Conservation (phyloP, 768 basidiomycete genomes). For the Russula earlei region DNA sequence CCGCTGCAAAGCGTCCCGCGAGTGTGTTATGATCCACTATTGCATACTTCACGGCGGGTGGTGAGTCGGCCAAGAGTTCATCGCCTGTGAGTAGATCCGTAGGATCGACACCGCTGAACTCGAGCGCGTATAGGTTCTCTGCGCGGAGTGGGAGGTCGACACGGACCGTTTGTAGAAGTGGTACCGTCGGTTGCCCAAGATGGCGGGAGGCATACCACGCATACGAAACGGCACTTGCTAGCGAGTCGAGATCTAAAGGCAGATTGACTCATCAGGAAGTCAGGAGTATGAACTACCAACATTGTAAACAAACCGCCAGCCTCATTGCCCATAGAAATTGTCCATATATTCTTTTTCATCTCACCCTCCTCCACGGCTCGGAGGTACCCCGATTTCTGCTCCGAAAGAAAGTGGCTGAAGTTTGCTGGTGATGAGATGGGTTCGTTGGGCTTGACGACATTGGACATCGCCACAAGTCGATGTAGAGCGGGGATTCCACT, state of each 20-base stretch:
- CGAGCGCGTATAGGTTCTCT: conserved; percentile 77
- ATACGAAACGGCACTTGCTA: conserved; percentile 80
- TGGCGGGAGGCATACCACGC: conserved; percentile 59
- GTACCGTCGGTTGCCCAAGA: conserved; percentile 40
- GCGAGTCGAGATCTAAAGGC: conserved; percentile 72
- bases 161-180: conserved; percentile 62
- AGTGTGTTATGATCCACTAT: conserved; percentile 91
- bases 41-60: conserved; percentile 45
- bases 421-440: background rate
- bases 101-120: conserved; percentile 43
- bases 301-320: conserved; percentile 65
- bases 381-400: conserved; percentile 18
- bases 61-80: conserved; percentile 39
- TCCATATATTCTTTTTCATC: conserved; percentile 43
- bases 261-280: background rate
- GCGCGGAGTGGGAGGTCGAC: conserved; percentile 69
- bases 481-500: background rate
- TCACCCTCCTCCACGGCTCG: conserved; percentile 6
- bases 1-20: conserved; percentile 30
- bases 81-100: conserved; percentile 56
- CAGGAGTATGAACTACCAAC: background rate
- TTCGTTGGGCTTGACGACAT: background rate
- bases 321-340: conserved; percentile 89
- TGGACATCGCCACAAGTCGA: background rate
- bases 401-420: conserved; percentile 11